A percentile compares a stretch with the other conserved stretches of the same genome.
phyloP scores from a whole-genome alignment of 768 basidiomycete genomes.

The Mycena leptocephala region DNA sequence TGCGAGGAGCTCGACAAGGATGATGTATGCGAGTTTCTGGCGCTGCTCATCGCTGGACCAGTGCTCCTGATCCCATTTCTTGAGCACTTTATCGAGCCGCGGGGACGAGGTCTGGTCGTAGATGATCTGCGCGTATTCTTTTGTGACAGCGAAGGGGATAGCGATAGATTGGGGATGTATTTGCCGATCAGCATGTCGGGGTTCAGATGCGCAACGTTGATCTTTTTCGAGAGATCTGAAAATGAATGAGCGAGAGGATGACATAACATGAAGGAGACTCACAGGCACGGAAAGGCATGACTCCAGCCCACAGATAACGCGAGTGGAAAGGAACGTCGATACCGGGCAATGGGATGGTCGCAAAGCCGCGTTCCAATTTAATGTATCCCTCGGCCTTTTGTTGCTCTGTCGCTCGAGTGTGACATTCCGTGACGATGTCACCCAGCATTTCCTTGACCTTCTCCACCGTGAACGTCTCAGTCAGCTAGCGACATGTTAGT shows the following conservation, averaged over 20 bases:
- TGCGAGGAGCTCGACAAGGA: constrained; percentile 96
- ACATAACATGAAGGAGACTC: constrained; percentile 50
- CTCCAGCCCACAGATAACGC: constrained; percentile 98
- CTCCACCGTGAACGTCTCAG: constrained; percentile 90
- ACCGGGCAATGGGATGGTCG: constrained; percentile 94
- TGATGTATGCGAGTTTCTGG: constrained; percentile 95
- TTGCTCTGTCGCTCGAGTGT: constrained; percentile 82
- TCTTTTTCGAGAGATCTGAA: constrained; percentile 96
- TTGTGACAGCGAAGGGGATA: constrained; percentile 86
- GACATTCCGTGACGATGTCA: constrained; percentile 91
- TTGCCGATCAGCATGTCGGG: constrained; percentile 95
- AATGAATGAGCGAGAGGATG: not conserved
- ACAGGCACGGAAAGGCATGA: constrained; percentile 98
- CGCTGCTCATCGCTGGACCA: constrained; percentile 90
- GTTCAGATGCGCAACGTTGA: constrained; percentile 91
- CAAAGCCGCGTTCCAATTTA: constrained; percentile 96
- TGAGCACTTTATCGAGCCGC: constrained; percentile 94
- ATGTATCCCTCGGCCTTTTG: constrained; percentile 91
- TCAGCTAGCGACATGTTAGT: constrained; percentile 68
- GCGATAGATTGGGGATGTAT: constrained; percentile 99
- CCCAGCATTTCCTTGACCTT: constrained; percentile 97
- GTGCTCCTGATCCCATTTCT: constrained; percentile 92
- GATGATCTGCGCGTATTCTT: constrained; percentile 93
- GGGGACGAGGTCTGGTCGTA: constrained; percentile 98
- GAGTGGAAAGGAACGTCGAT: constrained; percentile 99